Base-by-base conservation (phyloP, 306 rosid genomes). In the Crotalaria pallida region DNA sequence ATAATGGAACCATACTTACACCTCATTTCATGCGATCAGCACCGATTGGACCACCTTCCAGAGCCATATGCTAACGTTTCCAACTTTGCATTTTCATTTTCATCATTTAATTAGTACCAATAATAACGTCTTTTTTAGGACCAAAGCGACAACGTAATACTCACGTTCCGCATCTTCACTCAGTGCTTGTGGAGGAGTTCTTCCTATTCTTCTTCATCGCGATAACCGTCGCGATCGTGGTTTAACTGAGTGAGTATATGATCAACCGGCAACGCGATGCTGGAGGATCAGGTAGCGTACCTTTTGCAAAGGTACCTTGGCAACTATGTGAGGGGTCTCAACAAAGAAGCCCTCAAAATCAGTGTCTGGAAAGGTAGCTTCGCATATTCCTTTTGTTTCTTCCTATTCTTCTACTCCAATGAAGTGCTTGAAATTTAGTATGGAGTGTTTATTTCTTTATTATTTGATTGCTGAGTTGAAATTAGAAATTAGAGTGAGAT, bases 341-440 rank as follows among this genome's bases (percentile, higher is more conserved):
- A 74, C 84, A 94, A 88, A 84, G 97, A 94, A 80, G 97, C 99
- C 43, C 96, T 94, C 71, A 91, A 94, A 77, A 94, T 94, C 89
- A 94, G 99, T 79, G 99, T 94, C 45, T 94, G 99, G 97, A 70
- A 77, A 84, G 99, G 99, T 91, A n/a, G n/a, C n/a, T n/a, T n/a
- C n/a, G n/a, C n/a, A n/a, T n/a, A n/a, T n/a, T n/a, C n/a, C n/a
- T n/a, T n/a, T n/a, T n/a, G n/a, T n/a, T n/a, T n/a, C n/a, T n/a
- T n/a, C n/a, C n/a, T n/a, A n/a, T n/a, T n/a, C n/a, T n/a, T n/a
- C n/a, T n/a, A n/a, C n/a, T n/a, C n/a, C n/a, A n/a, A n/a, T n/a
- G n/a, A n/a, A n/a, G n/a, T n/a, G n/a, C n/a, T n/a, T n/a, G n/a
- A n/a, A n/a, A n/a, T n/a, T n/a, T n/a, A n/a, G n/a, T n/a, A n/a